Evolutionary conservation across 2,329 filamentous ascomycete genomes (phyloP).

Genomic region (Colletotrichum sp.): DNA sequence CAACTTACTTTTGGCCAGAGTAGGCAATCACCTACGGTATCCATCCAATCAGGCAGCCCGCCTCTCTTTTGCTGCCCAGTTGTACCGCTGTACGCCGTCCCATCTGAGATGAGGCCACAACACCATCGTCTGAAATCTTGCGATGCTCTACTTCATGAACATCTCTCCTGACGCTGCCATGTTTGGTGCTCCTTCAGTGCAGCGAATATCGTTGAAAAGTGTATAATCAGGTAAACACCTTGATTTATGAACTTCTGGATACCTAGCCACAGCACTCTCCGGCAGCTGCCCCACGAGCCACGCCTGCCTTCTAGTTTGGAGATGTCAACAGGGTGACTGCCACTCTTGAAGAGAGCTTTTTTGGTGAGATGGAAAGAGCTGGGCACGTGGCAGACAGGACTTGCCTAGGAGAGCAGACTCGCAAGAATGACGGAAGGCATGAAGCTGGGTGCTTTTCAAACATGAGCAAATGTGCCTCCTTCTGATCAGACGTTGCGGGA

Average conservation of each 20-base stretch:
- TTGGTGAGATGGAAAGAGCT: not conserved
- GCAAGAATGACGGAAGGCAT: not conserved
- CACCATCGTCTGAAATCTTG: not conserved
- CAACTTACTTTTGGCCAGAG: not conserved
- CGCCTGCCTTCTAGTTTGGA: not conserved
- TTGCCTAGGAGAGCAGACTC: not conserved
- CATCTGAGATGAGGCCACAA: not conserved
- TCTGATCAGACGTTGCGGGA: not conserved
- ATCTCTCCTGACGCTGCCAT: not conserved
- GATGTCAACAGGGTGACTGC: not conserved
- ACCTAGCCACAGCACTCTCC: not conserved
- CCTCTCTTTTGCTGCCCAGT: not conserved
- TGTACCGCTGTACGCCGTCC: not conserved
- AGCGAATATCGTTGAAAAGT: not conserved
- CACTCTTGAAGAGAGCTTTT: not conserved
- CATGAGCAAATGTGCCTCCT: not conserved
- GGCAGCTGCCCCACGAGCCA: not conserved
- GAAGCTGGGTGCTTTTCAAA: not conserved
- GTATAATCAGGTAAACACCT: not conserved
- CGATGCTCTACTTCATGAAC: not conserved
- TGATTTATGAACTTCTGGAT: not conserved
- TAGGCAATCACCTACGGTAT: not conserved
- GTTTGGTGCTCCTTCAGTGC: not conserved
- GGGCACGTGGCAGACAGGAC: not conserved
- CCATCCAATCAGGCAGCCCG: not conserved